phyloP scores from a whole-genome alignment of 352 stramenopile species.

The Globisporangium recalcitrans region DNA sequence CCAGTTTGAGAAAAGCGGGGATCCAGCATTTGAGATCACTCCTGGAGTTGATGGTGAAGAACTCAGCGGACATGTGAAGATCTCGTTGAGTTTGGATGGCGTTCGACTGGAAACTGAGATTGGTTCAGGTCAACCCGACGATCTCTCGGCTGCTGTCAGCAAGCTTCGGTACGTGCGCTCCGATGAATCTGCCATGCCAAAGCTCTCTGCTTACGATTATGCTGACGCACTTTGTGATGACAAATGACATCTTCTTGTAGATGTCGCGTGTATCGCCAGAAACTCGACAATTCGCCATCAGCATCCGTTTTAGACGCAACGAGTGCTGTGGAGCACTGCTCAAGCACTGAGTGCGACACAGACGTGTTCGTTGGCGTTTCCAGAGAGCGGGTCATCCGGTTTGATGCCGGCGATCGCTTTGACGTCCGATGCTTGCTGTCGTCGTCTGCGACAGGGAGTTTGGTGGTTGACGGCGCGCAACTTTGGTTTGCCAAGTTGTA shows the following conservation, averaged over 20 bases:
- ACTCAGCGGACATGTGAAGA: slow-evolving; percentile 19
- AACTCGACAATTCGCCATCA: not conserved
- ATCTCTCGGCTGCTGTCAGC: not conserved
- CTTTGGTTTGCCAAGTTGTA: slow-evolving; percentile 35
- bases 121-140: not conserved
- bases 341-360: slow-evolving; percentile 23
- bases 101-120: slow-evolving; percentile 18
- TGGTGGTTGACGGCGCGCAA: slow-evolving; percentile 43
- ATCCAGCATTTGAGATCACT: slow-evolving; percentile 6
- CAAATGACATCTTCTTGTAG: slow-evolving; percentile 10
- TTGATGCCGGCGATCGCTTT: slow-evolving; percentile 30
- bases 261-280: slow-evolving; percentile 34
- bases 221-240: not conserved
- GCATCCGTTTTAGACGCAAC: slow-evolving; percentile 32
- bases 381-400: slow-evolving; percentile 30
- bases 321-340: slow-evolving; percentile 35
- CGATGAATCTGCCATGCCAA: too few relatives aligned
- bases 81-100: slow-evolving; percentile 30
- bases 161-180: slow-evolving; percentile 15
- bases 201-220: too few relatives aligned
- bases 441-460: slow-evolving; percentile 13
- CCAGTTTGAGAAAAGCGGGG: slow-evolving; percentile 13
- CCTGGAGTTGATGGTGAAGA: not conserved
- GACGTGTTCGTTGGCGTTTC: slow-evolving; percentile 47
- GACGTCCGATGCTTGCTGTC: slow-evolving; percentile 30